These are phyloP conservation scores for Lactifluus volemus DNA, from an alignment of 768 basidiomycete genomes.

Conservation along the genomic window DNA sequence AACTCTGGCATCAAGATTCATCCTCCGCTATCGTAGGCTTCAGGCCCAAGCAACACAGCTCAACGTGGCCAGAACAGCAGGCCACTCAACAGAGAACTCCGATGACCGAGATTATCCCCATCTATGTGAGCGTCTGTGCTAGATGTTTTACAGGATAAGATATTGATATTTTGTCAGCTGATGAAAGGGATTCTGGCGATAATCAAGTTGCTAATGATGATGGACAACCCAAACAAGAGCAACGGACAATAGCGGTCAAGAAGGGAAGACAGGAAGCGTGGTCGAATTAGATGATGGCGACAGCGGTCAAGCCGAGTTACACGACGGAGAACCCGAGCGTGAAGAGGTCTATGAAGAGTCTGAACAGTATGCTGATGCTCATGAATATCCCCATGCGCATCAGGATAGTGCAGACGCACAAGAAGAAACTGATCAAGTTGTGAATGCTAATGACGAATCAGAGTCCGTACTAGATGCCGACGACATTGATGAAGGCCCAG, in stretches of 20 bases:
- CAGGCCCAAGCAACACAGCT: conserved; percentile 12
- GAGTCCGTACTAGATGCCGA: conserved; percentile 6
- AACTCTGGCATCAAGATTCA: conserved; percentile 16
- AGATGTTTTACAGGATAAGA: background rate
- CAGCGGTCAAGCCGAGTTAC: background rate
- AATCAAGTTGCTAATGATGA: background rate
- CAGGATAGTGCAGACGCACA: background rate
- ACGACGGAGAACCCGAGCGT: background rate
- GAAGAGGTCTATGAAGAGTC: conserved; percentile 2
- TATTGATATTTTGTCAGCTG: background rate
- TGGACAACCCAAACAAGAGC: background rate
- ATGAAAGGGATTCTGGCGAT: background rate
- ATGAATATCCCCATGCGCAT: background rate
- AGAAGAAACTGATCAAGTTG: conserved; percentile 12
- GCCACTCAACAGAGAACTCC: background rate
- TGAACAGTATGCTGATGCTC: conserved; percentile 10
- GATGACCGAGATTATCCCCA: background rate
- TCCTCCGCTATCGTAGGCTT: conserved; percentile 17
- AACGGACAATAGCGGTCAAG: background rate
- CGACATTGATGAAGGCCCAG: background rate
- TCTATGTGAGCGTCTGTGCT: background rate
- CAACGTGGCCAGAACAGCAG: background rate
- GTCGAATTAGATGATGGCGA: conserved; percentile 1
- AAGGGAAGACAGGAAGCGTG: background rate
- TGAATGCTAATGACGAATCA: conserved; percentile 4